These are phyloP conservation scores for Arctium minus DNA, from an alignment of 129 eudicot genomes.

Conservation along the genomic window DNA sequence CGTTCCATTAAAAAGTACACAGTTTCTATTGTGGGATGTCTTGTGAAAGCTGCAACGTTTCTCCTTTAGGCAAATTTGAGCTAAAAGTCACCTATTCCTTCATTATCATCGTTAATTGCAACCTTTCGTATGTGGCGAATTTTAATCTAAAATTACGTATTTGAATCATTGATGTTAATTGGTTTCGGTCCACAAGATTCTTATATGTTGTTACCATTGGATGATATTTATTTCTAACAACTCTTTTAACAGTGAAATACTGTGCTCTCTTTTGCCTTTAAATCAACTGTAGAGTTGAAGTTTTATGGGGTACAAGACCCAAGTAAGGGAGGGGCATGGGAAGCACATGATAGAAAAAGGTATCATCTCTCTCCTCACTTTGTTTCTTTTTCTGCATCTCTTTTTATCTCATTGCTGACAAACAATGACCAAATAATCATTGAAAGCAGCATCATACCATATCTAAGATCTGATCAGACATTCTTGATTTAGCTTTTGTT, in stretches of 20 bases:
- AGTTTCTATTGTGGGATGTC: not conserved
- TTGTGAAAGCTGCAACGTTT: not conserved
- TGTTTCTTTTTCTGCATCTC: slow-evolving; percentile 32
- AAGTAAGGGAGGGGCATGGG: slow-evolving; percentile 20
- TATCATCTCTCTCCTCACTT: slow-evolving; percentile 18
- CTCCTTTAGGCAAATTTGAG: not conserved
- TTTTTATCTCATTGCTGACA: slow-evolving; percentile 38
- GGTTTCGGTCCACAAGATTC: not conserved
- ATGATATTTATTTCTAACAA: not conserved
- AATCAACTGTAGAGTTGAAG: slow-evolving; percentile 22
- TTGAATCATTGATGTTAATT: not conserved
- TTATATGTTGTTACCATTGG: not conserved
- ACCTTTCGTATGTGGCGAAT: not conserved
- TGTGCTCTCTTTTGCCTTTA: not conserved
- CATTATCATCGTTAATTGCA: not conserved
- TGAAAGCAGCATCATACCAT: slow-evolving; percentile 57
- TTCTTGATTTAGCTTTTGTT: slow-evolving; percentile 49
- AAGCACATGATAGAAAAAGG: slow-evolving; percentile 36
- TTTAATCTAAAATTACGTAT: not conserved
- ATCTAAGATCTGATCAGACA: slow-evolving; percentile 60
- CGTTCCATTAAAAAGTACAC: not conserved
- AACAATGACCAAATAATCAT: slow-evolving; percentile 62
- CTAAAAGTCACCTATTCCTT: not conserved
- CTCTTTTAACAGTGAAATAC: not conserved
- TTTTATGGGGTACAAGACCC: slow-evolving; percentile 22